Base-by-base conservation (phyloP, 345 rosid genomes). In the Hibiscus tridactylites region DNA sequence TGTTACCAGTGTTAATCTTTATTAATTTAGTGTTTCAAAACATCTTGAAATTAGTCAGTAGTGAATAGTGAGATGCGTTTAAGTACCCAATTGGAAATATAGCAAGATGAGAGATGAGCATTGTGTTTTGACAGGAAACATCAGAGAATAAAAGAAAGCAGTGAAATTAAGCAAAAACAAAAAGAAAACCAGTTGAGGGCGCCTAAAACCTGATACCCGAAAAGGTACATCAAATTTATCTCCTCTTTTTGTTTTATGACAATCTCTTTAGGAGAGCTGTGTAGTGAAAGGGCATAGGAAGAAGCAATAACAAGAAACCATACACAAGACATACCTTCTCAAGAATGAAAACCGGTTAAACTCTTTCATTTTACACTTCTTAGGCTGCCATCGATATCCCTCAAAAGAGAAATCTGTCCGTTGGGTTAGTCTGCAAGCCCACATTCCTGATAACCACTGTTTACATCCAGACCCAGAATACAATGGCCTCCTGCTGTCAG, bases 331-430 rank as follows among this genome's bases (percentile, higher is more conserved):
- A 12, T 42, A 85, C 90, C 88, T 87, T 81, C 62, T 78, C 53
- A 89, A 74, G 80, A 89, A 87, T 11, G 80, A 77, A 75, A 84
- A 82, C 56, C 81, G 76, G 24, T 87, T 90, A 78, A 90, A 93
- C 67, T 85, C 86, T 26, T 82, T 83, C 84, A 85, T 81, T 68
- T 86, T 78, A 74, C 96, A 93, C 79, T 87, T 79, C 53, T 86
- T 70, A 19, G 97, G 94, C 77, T 86, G 92, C 94, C 98, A 93
- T 17, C 90, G 81, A 65, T 83, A 87, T 75, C 83, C 72, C 74
- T 93, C 98, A 0, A 80, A 93, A 2, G 96, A 85, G 75, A 91
- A 93, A 65, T 90, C 96, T 3, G 83, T 81, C 12, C 96, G 80
- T 26, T 81, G 81, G 29, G 81, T 86, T 26, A 82, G 73, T 76